phyloP scores from a whole-genome alignment of 768 basidiomycete species.

The Leccinum disarticulatum region DNA sequence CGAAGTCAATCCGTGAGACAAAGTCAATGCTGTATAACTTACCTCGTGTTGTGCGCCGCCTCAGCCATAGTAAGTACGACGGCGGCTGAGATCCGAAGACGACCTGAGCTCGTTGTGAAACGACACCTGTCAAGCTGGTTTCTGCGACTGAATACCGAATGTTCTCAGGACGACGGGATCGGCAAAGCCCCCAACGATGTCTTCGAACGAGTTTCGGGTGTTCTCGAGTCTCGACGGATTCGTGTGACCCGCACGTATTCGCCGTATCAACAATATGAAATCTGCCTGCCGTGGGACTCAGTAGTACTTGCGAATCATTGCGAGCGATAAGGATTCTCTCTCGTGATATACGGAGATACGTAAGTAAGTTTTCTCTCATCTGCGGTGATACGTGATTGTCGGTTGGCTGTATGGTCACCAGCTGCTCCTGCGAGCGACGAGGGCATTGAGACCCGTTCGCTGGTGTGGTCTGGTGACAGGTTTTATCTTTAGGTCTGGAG shows the following conservation, averaged over 20 bases:
- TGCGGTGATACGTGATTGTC: neutral
- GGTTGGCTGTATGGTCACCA: neutral
- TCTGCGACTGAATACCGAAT: neutral
- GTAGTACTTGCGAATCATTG: neutral
- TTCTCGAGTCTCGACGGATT: neutral
- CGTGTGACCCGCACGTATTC: neutral
- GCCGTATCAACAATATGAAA: neutral
- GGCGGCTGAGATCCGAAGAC: neutral
- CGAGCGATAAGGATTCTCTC: constrained; percentile 16
- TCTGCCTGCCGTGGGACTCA: neutral
- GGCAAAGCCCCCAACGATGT: neutral
- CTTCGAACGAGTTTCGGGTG: constrained; percentile 1
- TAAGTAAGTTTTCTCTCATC: constrained; percentile 6
- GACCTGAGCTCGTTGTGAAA: constrained; percentile 4
- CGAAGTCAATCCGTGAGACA: neutral
- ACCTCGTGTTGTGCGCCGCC: neutral
- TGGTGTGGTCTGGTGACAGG: neutral
- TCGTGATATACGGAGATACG: constrained; percentile 12
- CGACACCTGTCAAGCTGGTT: constrained; percentile 11
- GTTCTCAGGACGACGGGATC: constrained; percentile 4
- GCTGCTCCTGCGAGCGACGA: neutral
- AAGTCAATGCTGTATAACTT: neutral
- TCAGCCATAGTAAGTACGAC: neutral
- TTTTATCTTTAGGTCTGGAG: neutral
- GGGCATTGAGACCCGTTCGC: neutral